These are phyloP conservation scores for Metschnikowia santaceciliae DNA, from an alignment of 805 yeast species.

Conservation along the genomic window DNA sequence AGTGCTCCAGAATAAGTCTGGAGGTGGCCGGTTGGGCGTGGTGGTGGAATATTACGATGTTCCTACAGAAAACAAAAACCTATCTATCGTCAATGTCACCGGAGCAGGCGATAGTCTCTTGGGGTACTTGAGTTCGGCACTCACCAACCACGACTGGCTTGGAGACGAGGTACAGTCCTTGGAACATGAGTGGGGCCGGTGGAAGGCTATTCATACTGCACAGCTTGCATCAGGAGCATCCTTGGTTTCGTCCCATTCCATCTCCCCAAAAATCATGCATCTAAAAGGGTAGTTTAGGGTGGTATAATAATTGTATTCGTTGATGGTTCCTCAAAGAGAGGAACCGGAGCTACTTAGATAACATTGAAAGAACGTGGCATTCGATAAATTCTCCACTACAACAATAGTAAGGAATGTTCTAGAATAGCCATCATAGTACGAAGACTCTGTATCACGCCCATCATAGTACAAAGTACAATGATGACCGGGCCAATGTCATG, in stretches of 20 bases:
- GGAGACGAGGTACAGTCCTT: constrained; percentile 19
- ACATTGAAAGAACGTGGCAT: too few relatives aligned
- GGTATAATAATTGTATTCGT: too few relatives aligned
- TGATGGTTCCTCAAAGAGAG: too few relatives aligned
- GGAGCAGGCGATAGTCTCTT: constrained; percentile 87
- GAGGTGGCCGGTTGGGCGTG: constrained; percentile 39
- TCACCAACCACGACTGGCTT: constrained; percentile 28
- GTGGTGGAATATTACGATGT: constrained; percentile 60
- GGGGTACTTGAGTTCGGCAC: constrained; percentile 52
- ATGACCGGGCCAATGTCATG: too few relatives aligned
- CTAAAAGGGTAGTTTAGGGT: background rate
- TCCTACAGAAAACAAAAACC: constrained; percentile 26
- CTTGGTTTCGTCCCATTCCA: constrained; percentile 8
- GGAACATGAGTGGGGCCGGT: constrained; percentile 36
- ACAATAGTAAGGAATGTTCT: too few relatives aligned
- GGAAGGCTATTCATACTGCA: constrained; percentile 33
- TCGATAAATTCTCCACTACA: too few relatives aligned
- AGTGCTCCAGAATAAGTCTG: too few relatives aligned
- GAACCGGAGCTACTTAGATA: too few relatives aligned
- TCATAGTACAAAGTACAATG: too few relatives aligned
- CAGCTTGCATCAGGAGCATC: constrained; percentile 39
- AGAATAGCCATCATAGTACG: too few relatives aligned
- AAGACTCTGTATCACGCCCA: too few relatives aligned
- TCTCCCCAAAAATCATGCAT: constrained; percentile 8
- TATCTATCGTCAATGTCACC: constrained; percentile 58